Conservation (phyloP, 2,329 filamentous ascomycete species). For the Coniochaeta sp. region DNA sequence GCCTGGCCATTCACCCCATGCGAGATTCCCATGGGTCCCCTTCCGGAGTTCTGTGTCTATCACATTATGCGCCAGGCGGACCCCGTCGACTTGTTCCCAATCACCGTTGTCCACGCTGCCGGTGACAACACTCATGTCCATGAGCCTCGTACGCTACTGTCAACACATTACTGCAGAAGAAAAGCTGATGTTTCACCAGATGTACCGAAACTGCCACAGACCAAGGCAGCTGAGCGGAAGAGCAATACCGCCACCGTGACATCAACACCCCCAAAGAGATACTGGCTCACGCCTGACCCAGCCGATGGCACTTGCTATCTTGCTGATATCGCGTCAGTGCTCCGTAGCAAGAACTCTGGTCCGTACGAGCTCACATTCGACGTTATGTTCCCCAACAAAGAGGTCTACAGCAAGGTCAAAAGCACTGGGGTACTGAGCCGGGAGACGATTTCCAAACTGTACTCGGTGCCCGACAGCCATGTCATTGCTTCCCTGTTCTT, state of each 20-base stretch:
- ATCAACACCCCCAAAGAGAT: neutral
- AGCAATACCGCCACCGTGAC: no score
- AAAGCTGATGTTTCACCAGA: neutral
- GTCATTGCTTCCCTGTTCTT: slow-evolving; percentile 3
- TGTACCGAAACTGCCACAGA: neutral
- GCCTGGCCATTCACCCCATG: slow-evolving; percentile 19
- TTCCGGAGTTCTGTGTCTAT: slow-evolving; percentile 38
- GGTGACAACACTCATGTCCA: slow-evolving; percentile 2
- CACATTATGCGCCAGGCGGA: slow-evolving; percentile 31
- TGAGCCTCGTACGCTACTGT: neutral
- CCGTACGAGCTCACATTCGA: slow-evolving; percentile 47
- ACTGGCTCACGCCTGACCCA: slow-evolving; percentile 3
- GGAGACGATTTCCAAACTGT: slow-evolving; percentile 24
- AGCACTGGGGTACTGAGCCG: slow-evolving; percentile 24
- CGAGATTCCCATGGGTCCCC: slow-evolving; percentile 20
- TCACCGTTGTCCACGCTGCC: neutral
- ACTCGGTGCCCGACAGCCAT: slow-evolving; percentile 7
- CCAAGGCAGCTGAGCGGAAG: neutral
- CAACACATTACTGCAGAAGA: neutral
- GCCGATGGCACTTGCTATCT: slow-evolving; percentile 5
- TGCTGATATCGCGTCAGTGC: slow-evolving; percentile 29
- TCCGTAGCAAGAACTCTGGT: slow-evolving; percentile 44
- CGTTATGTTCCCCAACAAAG: slow-evolving; percentile 34
- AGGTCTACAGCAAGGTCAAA: slow-evolving; percentile 20
- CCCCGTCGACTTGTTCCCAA: slow-evolving; percentile 2